Conservation (phyloP, 139 green algal species). For the Tetraselmis chui region DNA sequence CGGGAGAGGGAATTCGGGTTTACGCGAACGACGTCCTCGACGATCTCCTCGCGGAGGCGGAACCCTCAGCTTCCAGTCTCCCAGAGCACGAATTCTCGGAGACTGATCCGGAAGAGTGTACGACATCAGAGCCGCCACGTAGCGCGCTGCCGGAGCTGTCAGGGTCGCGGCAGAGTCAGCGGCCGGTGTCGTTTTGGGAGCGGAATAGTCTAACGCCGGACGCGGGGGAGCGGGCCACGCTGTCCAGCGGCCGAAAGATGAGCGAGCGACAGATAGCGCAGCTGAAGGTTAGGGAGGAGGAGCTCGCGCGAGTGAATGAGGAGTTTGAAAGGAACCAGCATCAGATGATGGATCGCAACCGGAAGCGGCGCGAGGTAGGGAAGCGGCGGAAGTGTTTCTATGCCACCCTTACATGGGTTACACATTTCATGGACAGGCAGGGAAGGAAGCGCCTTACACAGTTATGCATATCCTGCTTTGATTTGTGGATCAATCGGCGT, state of each 20-base stretch:
- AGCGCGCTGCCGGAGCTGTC: background rate
- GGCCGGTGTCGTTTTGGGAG: background rate
- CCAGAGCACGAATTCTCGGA: no score
- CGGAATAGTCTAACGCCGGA: background rate
- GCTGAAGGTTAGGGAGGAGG: background rate
- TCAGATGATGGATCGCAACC: conserved; percentile 5
- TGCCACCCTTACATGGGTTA: no score
- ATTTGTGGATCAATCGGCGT: no score
- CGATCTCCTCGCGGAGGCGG: background rate
- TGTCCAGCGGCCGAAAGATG: background rate
- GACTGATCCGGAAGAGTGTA: background rate
- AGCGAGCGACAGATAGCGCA: background rate
- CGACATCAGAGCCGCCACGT: background rate
- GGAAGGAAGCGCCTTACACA: no score
- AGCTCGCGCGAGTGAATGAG: background rate
- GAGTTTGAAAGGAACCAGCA: background rate
- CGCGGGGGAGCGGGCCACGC: background rate
- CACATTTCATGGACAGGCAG: no score
- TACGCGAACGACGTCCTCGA: background rate
- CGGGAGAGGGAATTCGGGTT: background rate
- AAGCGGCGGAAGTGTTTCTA: no score
- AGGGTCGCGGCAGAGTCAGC: background rate
- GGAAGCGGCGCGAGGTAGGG: conserved; percentile 15
- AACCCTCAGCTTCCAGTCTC: background rate
- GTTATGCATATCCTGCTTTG: no score